Conservation (phyloP, 2,329 filamentous ascomycete genomes). For the Botrytis paeoniae region DNA sequence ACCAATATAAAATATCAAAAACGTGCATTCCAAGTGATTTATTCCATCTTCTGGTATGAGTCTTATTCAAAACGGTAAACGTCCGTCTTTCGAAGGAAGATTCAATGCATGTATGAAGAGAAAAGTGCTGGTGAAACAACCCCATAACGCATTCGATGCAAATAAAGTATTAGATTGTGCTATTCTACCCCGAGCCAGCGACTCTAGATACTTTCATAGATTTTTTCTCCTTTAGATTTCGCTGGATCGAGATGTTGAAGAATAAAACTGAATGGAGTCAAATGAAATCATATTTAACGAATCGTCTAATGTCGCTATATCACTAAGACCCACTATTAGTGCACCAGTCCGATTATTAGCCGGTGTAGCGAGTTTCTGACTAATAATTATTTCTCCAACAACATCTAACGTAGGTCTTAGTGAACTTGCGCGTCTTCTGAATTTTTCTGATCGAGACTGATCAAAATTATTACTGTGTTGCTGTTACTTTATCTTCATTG, state of each 20-base stretch:
- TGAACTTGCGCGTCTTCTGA: background rate
- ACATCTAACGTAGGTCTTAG: background rate
- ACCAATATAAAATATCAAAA: background rate
- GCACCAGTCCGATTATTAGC: background rate
- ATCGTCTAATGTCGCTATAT: background rate
- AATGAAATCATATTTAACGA: background rate
- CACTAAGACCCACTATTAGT: background rate
- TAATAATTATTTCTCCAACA: background rate
- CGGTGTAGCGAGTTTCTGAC: background rate
- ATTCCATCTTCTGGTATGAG: rapidly evolving
- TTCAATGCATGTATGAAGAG: background rate
- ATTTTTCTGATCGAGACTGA: rapidly evolving
- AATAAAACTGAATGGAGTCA: background rate
- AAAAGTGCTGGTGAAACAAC: background rate
- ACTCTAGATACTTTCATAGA: background rate
- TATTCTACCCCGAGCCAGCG: background rate
- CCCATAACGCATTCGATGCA: background rate
- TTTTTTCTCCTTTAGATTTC: background rate
- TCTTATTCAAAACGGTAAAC: background rate
- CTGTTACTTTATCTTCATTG: rapidly evolving
- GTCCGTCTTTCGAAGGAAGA: background rate
- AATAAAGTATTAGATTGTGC: background rate
- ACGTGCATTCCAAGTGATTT: background rate
- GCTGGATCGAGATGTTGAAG: background rate
- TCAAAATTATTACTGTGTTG: background rate